Base-by-base conservation (phyloP, 306 rosid genomes). In the Luffa aegyptiaca region DNA sequence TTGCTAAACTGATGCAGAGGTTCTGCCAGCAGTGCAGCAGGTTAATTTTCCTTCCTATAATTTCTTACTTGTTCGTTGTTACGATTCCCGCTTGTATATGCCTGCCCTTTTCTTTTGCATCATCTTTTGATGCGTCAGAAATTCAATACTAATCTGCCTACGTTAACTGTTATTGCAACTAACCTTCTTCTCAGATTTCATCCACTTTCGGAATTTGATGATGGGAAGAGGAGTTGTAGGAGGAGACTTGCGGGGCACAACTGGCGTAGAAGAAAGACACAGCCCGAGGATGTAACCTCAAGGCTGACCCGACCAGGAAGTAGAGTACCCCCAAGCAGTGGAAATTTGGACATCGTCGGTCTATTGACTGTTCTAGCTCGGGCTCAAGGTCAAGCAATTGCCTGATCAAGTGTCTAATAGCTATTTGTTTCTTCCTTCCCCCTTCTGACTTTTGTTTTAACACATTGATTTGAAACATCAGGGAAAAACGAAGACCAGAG, bases 21-120 rank as follows among this genome's bases (percentile, higher is more conserved):
- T 93, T 93, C 80, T 93, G 98, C 83, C 98, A 93, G 83, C 98
- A 93, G 93, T 93, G 98, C 82, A 93, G 98, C 88, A 92, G 98
- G 94, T 90, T 52, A 4, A 35, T 5, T 39, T 13, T 39, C 41
- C 17, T 79, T 69, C 16, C 35, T 58, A 39, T 4, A 16, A 10
- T 56, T 59, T 35, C 44, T 52, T 35, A 36, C 10, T 35, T 39
- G 14, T 41, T 18, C 51, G 2, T 6, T 48, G 16, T 18, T 45
- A 17, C 13, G 33, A 35, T 44, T 77, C 36, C 63, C 17, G 20
- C 64, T 78, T 51, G 21, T 46, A 33, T 69, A 16, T 66, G 16
- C 52, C 52, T 56, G 16, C 52, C 61, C 46, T 76, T 69, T 56
- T 83, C 16, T 62, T 46, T 70, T 14, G 8, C 62, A 35, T 46